Evolutionary conservation across 1,284 basidiomycete species (phyloP), one percentile per base, ranked within the genome.

Genomic region (Meripilus lineatus): DNA sequence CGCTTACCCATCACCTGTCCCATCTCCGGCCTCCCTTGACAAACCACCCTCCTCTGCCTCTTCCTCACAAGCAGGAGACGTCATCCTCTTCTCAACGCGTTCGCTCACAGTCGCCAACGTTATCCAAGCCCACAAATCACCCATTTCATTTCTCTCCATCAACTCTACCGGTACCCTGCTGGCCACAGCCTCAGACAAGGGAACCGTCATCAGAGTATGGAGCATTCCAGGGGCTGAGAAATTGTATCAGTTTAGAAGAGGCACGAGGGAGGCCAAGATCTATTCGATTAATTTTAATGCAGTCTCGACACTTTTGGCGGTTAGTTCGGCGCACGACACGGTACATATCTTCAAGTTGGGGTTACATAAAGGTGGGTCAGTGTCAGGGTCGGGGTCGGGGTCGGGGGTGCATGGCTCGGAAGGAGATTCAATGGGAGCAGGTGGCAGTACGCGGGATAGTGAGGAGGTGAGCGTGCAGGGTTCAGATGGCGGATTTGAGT

Each of bases 121-220:
- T 55, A 91, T 99, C 49, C 93, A 93, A 59, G 96, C 96, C 10
- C 96, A 99, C 73, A 97, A 97, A 68, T 71, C 93, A 1, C 91
- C 94, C 1, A 85, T 99, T 48, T 89, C 93, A 3, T 82, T 83
- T 52, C 75, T 99, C 28, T 76, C 89, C 1, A 78, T 99, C 62
- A 97, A 95, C 66, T 79, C 83, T 3, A 77, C 84, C 0, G 95
- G 95, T 3, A 91, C 91, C 0, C 74, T 98, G 50, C 84, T 99
- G 18, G 96, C 95, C 5, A 96, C 94, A 1, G 85, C 93, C 8
- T 90, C 86, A 0, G 93, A 96, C 49, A 98, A 98, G 61, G 95
- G 95, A 1, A 99, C 95, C 1, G 92, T 99, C 51, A 95, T 99
- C 47, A 82, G 95, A 34, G 93, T 99, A 3, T 99, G 94, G 77